A percentile compares a stretch with the other conserved stretches of the same genome.
Evolutionary conservation across 108 stramenopile species (phyloP).

Genomic region (Asterionellopsis glacialis): DNA sequence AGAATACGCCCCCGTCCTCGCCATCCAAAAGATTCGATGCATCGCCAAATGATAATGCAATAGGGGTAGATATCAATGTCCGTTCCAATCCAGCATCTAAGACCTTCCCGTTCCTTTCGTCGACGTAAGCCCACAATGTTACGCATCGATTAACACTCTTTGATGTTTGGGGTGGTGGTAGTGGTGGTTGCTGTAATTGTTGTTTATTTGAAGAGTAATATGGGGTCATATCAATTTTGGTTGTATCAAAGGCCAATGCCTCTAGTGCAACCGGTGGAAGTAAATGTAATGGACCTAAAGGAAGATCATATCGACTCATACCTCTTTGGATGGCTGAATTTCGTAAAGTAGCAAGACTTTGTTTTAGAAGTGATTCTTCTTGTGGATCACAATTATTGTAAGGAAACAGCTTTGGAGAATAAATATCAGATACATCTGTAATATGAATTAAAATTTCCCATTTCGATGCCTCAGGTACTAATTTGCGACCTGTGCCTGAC

Average conservation of each 20-base stretch:
- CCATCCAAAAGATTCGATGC: constrained; percentile 55
- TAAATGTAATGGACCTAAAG: constrained; percentile 73
- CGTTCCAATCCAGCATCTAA: constrained; percentile 81
- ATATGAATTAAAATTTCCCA: constrained; percentile 84
- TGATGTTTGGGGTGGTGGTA: constrained; percentile 4
- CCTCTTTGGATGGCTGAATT: constrained; percentile 65
- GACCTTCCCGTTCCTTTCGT: constrained; percentile 65
- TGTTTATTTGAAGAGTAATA: constrained; percentile 9
- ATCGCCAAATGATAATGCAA: constrained; percentile 50
- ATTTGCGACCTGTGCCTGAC: constrained; percentile 57
- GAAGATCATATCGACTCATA: constrained; percentile 75
- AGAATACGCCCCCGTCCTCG: not conserved
- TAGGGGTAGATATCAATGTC: constrained; percentile 56
- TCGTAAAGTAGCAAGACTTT: constrained; percentile 8
- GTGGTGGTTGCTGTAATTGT: constrained; percentile 5
- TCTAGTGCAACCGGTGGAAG: constrained; percentile 69
- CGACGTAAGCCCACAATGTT: constrained; percentile 84
- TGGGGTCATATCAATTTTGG: not conserved
- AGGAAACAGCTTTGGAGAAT: constrained; percentile 19
- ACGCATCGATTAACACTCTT: constrained; percentile 56
- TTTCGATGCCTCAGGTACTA: constrained; percentile 45
- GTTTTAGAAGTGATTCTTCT: not conserved
- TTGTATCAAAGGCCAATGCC: constrained; percentile 45
- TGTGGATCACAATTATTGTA: constrained; percentile 1
- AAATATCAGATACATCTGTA: constrained; percentile 81